Evolutionary conservation across 2,329 filamentous ascomycete species (phyloP).

Genomic region (Penicillium crustosum): DNA sequence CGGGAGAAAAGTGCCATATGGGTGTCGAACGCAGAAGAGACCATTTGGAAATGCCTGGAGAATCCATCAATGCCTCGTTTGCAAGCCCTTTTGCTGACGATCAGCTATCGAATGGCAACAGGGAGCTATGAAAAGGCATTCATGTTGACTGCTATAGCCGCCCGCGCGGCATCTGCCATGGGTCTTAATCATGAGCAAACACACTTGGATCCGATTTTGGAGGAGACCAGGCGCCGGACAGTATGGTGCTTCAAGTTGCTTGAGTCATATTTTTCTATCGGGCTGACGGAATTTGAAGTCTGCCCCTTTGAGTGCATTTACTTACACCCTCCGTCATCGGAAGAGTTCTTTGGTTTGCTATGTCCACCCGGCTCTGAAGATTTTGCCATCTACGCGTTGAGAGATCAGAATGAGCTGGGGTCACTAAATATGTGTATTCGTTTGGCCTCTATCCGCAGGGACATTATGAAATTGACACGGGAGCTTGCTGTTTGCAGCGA

Average conservation of each 20-base stretch:
- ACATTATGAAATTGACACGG: slow-evolving; percentile 18
- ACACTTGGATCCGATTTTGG: slow-evolving; percentile 13
- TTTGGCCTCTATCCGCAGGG: slow-evolving; percentile 14
- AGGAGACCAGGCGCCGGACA: slow-evolving; percentile 17
- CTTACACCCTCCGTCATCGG: slow-evolving; percentile 11
- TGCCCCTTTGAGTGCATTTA: slow-evolving; percentile 16
- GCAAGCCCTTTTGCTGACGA: slow-evolving; percentile 11
- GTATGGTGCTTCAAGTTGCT: slow-evolving; percentile 17
- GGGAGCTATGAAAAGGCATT: slow-evolving; percentile 15
- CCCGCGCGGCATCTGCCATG: slow-evolving; percentile 12
- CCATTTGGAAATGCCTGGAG: slow-evolving; percentile 12
- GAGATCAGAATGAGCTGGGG: not conserved
- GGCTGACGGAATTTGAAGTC: slow-evolving; percentile 16
- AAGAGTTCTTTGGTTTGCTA: slow-evolving; percentile 2
- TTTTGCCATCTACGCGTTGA: not conserved
- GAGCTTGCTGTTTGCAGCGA: slow-evolving; percentile 9
- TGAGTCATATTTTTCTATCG: slow-evolving; percentile 13
- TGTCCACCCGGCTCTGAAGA: not conserved
- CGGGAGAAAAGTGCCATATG: not conserved
- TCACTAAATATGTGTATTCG: slow-evolving; percentile 11
- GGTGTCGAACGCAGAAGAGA: slow-evolving; percentile 3
- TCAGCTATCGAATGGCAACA: slow-evolving; percentile 14
- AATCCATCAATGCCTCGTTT: slow-evolving; percentile 9
- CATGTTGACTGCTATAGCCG: slow-evolving; percentile 17
- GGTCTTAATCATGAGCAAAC: slow-evolving; percentile 17